These are phyloP conservation scores for Selenicereus undatus DNA, from an alignment of 148 eudicot genomes.

Conservation along the genomic window DNA sequence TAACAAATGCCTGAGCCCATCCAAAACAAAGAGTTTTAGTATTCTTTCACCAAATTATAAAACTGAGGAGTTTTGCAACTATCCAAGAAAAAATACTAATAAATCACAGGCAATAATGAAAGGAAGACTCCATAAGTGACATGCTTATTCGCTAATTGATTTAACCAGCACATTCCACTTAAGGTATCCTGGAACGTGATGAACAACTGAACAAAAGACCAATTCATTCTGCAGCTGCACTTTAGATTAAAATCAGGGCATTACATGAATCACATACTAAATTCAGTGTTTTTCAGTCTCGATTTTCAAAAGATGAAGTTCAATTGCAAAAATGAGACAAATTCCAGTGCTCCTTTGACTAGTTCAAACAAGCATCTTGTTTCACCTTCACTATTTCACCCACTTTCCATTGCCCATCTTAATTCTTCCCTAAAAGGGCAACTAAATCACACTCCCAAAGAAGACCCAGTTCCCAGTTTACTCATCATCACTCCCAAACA, in stretches of 20 bases:
- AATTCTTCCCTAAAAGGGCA: background rate
- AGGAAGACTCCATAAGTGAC: background rate
- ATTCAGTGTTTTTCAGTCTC: background rate
- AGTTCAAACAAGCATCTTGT: conserved; percentile 12
- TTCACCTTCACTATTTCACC: background rate
- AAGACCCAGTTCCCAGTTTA: background rate
- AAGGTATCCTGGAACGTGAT: background rate
- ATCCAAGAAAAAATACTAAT: background rate
- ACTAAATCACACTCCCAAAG: background rate
- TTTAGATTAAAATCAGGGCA: background rate
- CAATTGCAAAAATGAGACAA: background rate
- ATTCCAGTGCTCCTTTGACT: background rate
- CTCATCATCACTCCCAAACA: background rate
- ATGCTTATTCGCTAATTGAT: conserved; percentile 4
- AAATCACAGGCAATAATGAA: background rate
- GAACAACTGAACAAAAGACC: background rate
- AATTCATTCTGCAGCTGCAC: background rate
- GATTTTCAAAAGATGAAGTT: background rate
- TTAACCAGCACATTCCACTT: background rate
- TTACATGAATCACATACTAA: conserved; percentile 1
- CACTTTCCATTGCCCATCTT: background rate
- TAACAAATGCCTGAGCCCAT: background rate
- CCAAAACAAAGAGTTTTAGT: too few species aligned
- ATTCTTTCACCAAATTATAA: too few species aligned
- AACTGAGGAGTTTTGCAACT: background rate